Evolutionary conservation across 75 land plant genomes (phyloP).

Genomic region (Selaginella moellendorffii): DNA sequence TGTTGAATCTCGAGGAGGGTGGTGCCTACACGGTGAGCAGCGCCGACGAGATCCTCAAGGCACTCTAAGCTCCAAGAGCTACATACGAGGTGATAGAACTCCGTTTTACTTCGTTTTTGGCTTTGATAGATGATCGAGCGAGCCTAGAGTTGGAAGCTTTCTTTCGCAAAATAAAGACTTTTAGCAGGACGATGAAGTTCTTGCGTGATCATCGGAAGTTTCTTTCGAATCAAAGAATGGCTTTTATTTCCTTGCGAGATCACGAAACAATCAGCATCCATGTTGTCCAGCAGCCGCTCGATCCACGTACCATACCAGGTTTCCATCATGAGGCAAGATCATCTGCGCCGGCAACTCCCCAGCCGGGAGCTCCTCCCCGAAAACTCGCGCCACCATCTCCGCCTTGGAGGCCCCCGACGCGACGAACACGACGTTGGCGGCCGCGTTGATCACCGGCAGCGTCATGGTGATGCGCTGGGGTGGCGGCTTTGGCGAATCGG

Average conservation of each 20-base stretch:
- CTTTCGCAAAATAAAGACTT: too few species aligned
- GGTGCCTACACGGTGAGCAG: constrained; percentile 59
- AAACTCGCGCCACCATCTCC: constrained; percentile 17
- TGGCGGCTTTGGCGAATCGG: constrained; percentile 33
- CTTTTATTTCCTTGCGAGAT: too few species aligned
- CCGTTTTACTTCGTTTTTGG: too few species aligned
- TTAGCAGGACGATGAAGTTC: too few species aligned
- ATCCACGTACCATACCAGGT: constrained; percentile 20
- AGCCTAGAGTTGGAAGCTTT: too few species aligned
- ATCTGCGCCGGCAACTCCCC: constrained; percentile 20
- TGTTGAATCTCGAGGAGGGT: constrained; percentile 68
- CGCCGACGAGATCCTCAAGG: constrained; percentile 65
- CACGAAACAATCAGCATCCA: too few species aligned
- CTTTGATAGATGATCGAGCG: too few species aligned
- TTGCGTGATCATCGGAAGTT: too few species aligned
- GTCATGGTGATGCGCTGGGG: constrained; percentile 35
- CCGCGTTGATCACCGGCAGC: constrained; percentile 40
- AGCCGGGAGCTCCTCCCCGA: constrained; percentile 20
- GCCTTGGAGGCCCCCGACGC: constrained; percentile 23
- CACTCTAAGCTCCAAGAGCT: too few species aligned
- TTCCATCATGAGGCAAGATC: constrained; percentile 16
- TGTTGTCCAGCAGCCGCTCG: constrained; percentile 23
- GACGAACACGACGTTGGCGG: constrained; percentile 33
- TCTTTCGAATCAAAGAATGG: too few species aligned
- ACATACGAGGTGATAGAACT: too few species aligned